Percentiles rank a stretch among this genome's conserved stretches.
phyloP scores from a whole-genome alignment of 305 asterid genomes.

The Solanum chacoense region DNA sequence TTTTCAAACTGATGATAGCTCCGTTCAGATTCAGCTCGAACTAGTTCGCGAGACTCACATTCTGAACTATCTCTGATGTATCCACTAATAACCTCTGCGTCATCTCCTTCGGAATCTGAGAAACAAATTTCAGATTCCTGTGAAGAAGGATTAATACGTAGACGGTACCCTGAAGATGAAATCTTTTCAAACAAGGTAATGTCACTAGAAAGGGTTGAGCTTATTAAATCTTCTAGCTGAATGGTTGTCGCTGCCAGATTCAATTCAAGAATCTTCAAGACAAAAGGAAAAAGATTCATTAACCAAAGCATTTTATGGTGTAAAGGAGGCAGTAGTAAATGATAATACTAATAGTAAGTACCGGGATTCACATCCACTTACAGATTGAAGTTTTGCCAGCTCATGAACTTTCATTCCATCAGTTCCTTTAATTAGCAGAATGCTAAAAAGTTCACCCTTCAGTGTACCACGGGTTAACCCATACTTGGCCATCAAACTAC shows the following conservation, averaged over 20 bases:
- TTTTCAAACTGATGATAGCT: constrained; percentile 23
- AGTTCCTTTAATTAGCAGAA: constrained; percentile 56
- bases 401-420: constrained; percentile 73
- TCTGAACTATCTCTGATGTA: constrained; percentile 42
- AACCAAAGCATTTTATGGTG: background rate
- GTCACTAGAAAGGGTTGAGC: constrained; percentile 71
- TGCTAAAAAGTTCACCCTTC: constrained; percentile 77
- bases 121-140: constrained; percentile 39
- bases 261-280: constrained; percentile 59
- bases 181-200: constrained; percentile 87
- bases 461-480: constrained; percentile 70
- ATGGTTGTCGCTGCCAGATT: constrained; percentile 36
- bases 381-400: constrained; percentile 59
- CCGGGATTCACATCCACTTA: constrained; percentile 29
- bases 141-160: constrained; percentile 52
- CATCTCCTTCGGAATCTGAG: constrained; percentile 73
- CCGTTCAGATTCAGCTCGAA: constrained; percentile 24
- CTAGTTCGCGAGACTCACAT: constrained; percentile 33
- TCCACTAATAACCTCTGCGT: constrained; percentile 51
- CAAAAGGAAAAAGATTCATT: constrained; percentile 7
- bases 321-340: background rate
- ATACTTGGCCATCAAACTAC: constrained; percentile 61
- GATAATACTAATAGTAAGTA: background rate
- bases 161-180: constrained; percentile 71
- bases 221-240: constrained; percentile 52